These are phyloP conservation scores for Cladosporium sp. DNA, from an alignment of 2,329 filamentous ascomycete species.

Conservation along the genomic window DNA sequence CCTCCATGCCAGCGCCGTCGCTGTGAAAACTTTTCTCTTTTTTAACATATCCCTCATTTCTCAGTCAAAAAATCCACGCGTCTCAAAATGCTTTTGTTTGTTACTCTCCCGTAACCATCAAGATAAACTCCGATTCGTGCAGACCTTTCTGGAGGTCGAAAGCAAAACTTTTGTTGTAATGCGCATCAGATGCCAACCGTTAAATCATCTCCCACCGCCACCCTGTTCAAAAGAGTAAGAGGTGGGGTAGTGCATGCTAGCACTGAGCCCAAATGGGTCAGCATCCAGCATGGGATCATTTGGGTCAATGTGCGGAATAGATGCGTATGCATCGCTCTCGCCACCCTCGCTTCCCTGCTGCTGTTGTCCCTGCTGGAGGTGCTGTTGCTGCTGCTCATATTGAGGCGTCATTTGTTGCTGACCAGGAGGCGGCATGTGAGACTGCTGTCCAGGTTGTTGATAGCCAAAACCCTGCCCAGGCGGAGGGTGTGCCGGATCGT, in stretches of 20 bases:
- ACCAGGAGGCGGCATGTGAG: constrained; percentile 21
- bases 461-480: constrained; percentile 14
- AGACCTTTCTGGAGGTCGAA: neutral
- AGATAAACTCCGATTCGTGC: constrained; percentile 8
- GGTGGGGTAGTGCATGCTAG: constrained; percentile 91
- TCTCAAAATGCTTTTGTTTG: constrained; percentile 7
- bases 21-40: constrained; percentile 2
- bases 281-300: constrained; percentile 88
- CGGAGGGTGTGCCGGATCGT: constrained; percentile 17
- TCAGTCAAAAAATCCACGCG: neutral
- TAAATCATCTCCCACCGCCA: constrained; percentile 2
- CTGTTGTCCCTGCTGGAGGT: neutral
- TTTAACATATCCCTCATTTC: neutral
- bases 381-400: constrained; percentile 13
- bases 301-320: constrained; percentile 49
- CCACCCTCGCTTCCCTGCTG: constrained; percentile 3
- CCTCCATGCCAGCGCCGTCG: constrained; percentile 2
- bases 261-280: constrained; percentile 87
- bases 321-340: constrained; percentile 16
- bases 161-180: constrained; percentile 2
- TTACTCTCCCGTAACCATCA: neutral
- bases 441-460: constrained; percentile 15
- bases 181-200: neutral
- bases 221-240: constrained; percentile 52
- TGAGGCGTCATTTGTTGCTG: constrained; percentile 16